Evolutionary conservation across 768 basidiomycete genomes (phyloP).

Genomic region (Albatrellus ellisii): DNA sequence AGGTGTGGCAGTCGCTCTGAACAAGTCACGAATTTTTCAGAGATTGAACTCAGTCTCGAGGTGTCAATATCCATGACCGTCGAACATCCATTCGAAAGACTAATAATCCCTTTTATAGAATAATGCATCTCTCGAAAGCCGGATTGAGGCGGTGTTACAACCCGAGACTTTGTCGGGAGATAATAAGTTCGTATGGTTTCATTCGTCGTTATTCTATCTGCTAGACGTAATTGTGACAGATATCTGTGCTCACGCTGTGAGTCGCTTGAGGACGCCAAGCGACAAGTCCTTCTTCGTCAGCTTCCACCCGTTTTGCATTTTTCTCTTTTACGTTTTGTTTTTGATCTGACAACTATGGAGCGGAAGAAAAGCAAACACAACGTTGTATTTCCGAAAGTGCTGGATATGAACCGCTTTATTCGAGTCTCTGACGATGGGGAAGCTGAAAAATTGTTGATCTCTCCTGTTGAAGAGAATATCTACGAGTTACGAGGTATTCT

Average conservation of each 20-base stretch:
- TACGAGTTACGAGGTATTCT: slow-evolving; percentile 83
- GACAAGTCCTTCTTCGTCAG: slow-evolving; percentile 53
- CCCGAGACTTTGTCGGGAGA: slow-evolving; percentile 69
- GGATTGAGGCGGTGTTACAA: slow-evolving; percentile 49
- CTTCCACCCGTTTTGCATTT: slow-evolving; percentile 88
- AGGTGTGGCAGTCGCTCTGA: slow-evolving; percentile 59
- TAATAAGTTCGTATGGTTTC: slow-evolving; percentile 46
- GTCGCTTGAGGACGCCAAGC: slow-evolving; percentile 61
- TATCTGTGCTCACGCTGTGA: slow-evolving; percentile 75
- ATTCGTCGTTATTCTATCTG: slow-evolving; percentile 1
- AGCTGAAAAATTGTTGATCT: background rate
- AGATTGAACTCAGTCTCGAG: slow-evolving; percentile 79
- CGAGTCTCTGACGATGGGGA: background rate
- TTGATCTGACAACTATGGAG: slow-evolving; percentile 62
- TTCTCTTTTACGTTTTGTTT: slow-evolving; percentile 88
- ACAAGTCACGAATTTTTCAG: slow-evolving; percentile 60
- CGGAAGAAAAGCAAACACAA: slow-evolving; percentile 80
- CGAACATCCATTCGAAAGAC: no score
- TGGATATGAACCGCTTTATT: slow-evolving; percentile 66
- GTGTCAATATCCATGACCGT: slow-evolving; percentile 32
- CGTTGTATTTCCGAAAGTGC: slow-evolving; percentile 59
- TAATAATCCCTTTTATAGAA: slow-evolving; percentile 34
- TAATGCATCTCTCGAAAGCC: slow-evolving; percentile 60
- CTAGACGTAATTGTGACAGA: slow-evolving; percentile 24
- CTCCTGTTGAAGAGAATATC: slow-evolving; percentile 18